These are phyloP conservation scores for Cephaloascus fragrans DNA, from an alignment of 805 yeast genomes.

Conservation along the genomic window DNA sequence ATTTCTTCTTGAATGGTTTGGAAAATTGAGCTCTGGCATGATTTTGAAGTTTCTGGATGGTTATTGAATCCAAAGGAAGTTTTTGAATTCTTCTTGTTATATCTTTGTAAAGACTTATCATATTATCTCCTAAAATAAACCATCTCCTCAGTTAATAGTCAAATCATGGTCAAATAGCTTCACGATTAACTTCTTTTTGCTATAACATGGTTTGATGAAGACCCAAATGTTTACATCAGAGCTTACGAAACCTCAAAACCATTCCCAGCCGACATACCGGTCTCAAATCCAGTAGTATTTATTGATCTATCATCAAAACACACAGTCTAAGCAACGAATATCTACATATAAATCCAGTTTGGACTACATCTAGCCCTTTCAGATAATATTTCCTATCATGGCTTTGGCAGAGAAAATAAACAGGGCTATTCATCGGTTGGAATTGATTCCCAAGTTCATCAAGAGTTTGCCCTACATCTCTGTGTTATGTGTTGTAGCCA, in stretches of 20 bases:
- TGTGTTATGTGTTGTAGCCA: constrained; percentile 20
- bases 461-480: constrained; percentile 22
- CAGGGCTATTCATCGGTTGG: constrained; percentile 27
- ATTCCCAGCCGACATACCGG: too few relatives aligned
- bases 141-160: too few relatives aligned
- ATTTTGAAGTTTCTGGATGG: neutral
- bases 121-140: neutral
- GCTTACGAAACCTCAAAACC: too few relatives aligned
- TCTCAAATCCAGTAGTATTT: too few relatives aligned
- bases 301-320: too few relatives aligned
- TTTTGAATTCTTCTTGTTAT: neutral
- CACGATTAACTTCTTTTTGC: neutral
- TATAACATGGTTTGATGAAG: neutral
- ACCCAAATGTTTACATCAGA: too few relatives aligned
- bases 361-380: too few relatives aligned
- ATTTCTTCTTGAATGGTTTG: neutral
- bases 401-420: constrained; percentile 33
- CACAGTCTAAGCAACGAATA: too few relatives aligned
- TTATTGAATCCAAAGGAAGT: neutral
- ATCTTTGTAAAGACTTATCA: neutral
- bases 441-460: constrained; percentile 25
- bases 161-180: too few relatives aligned
- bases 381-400: too few relatives aligned
- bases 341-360: too few relatives aligned
- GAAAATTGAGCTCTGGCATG: neutral